A percentile compares a stretch with the other conserved stretches of the same genome.
These are phyloP conservation scores for Rhizoctonia solani DNA, from an alignment of 1,284 basidiomycete genomes.

Conservation along the genomic window DNA sequence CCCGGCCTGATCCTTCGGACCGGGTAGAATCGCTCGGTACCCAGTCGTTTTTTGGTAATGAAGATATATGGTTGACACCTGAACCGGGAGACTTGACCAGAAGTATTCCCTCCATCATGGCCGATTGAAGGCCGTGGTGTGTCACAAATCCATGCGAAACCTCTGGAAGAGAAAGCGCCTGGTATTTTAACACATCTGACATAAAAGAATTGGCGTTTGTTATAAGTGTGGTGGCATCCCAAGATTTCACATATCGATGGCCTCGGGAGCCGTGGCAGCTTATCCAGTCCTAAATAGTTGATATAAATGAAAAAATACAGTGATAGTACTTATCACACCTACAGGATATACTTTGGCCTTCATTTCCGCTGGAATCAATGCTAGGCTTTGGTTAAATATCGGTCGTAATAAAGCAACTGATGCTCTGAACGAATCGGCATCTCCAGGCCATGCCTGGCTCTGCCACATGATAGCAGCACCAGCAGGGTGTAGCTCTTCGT, in stretches of 20 bases:
- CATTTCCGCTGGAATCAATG: neutral
- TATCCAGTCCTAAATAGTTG: conserved; percentile 24
- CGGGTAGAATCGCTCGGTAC: neutral
- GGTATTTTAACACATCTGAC: neutral
- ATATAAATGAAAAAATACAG: too few relatives aligned
- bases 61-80: neutral
- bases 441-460: conserved; percentile 1
- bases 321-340: neutral
- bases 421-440: neutral
- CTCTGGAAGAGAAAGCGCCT: neutral
- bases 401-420: neutral
- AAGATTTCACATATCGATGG: neutral
- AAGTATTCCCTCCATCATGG: neutral
- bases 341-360: conserved; percentile 16
- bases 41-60: neutral
- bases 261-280: neutral
- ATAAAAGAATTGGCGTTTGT: neutral
- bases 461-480: neutral
- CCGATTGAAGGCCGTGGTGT: neutral
- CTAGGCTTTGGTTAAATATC: neutral
- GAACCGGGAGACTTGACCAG: neutral
- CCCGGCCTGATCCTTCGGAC: too few relatives aligned
- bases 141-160: neutral
- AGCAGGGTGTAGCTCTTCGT: neutral
- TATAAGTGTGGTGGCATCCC: neutral